phyloP scores from a whole-genome alignment of 352 stramenopile species.

The Peronospora destructor region DNA sequence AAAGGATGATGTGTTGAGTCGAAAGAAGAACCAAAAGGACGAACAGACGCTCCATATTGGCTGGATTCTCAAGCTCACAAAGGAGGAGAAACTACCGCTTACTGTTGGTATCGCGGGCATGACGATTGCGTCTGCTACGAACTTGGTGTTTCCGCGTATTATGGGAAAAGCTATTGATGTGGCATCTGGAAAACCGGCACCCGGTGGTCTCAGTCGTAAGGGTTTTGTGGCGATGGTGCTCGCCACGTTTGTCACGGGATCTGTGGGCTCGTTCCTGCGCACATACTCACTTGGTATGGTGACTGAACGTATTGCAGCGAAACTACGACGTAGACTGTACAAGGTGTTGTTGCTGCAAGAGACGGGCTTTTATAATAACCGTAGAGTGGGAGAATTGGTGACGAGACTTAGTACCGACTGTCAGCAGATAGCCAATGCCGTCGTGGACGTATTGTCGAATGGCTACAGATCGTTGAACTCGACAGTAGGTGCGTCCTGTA shows the following conservation, averaged over 20 bases:
- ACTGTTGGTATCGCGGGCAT: constrained; percentile 69
- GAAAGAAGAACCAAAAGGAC: constrained; percentile 5
- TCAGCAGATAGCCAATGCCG: constrained; percentile 83
- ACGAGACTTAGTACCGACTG: constrained; percentile 81
- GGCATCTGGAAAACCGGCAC: constrained; percentile 64
- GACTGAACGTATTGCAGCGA: constrained; percentile 73
- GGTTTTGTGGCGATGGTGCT: constrained; percentile 83
- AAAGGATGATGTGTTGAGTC: neutral
- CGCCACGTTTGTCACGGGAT: constrained; percentile 77
- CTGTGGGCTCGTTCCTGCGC: constrained; percentile 81
- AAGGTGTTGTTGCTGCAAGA: constrained; percentile 72
- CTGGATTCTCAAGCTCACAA: constrained; percentile 64
- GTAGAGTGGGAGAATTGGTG: constrained; percentile 83
- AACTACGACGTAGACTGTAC: constrained; percentile 74
- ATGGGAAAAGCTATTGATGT: constrained; percentile 87
- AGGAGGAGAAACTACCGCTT: constrained; percentile 63
- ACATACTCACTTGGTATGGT: constrained; percentile 88
- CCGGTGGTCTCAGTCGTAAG: constrained; percentile 66
- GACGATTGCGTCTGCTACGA: constrained; percentile 80
- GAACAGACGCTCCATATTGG: constrained; percentile 37
- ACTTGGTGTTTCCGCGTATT: constrained; percentile 84
- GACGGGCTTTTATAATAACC: constrained; percentile 74
- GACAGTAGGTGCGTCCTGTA: constrained; percentile 78
- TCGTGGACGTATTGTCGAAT: constrained; percentile 83
- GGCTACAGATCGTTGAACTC: constrained; percentile 87